A percentile compares a stretch with the other conserved stretches of the same genome.
Conservation (phyloP, 108 stramenopile species). For the Bacterosira constricta region DNA sequence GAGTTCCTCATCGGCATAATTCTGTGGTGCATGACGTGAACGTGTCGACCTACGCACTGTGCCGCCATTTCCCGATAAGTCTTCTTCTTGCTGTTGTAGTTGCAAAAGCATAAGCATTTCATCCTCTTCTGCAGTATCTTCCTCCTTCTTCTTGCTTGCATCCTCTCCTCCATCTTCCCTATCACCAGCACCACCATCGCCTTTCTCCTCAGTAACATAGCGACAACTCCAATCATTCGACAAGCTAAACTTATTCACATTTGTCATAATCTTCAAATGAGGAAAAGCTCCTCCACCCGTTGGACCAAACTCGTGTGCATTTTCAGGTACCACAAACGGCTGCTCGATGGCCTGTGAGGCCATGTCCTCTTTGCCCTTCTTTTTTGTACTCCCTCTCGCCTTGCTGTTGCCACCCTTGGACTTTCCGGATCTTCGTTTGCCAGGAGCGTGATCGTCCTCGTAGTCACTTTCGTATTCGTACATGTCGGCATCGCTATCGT, state of each 20-base stretch:
- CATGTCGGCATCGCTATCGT: conserved; percentile 84
- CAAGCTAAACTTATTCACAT: conserved; percentile 30
- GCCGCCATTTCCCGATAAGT: too few relatives aligned
- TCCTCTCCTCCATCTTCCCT: too few relatives aligned
- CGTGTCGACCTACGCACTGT: conserved; percentile 35
- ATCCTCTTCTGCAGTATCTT: conserved; percentile 7
- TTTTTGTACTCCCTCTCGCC: not conserved
- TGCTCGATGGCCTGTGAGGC: conserved; percentile 43
- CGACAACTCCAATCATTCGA: conserved; percentile 43
- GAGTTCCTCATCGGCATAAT: conserved; percentile 34
- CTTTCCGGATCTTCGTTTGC: conserved; percentile 28
- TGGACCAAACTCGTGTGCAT: conserved; percentile 11
- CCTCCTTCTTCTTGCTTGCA: not conserved
- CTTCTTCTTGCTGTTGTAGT: conserved; percentile 49
- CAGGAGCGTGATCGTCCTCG: conserved; percentile 33
- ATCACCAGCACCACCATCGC: not conserved
- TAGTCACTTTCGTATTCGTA: conserved; percentile 83
- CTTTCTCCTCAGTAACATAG: not conserved
- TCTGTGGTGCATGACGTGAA: conserved; percentile 24
- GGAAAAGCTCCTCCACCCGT: conserved; percentile 35
- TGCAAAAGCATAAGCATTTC: conserved; percentile 48
- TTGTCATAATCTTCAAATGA: conserved; percentile 40
- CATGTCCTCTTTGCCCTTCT: conserved; percentile 31
- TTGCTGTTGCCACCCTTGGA: not conserved
- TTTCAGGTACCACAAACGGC: conserved; percentile 37